Conservation (phyloP, 495 filamentous ascomycete species). For the Xylaria longipes region DNA sequence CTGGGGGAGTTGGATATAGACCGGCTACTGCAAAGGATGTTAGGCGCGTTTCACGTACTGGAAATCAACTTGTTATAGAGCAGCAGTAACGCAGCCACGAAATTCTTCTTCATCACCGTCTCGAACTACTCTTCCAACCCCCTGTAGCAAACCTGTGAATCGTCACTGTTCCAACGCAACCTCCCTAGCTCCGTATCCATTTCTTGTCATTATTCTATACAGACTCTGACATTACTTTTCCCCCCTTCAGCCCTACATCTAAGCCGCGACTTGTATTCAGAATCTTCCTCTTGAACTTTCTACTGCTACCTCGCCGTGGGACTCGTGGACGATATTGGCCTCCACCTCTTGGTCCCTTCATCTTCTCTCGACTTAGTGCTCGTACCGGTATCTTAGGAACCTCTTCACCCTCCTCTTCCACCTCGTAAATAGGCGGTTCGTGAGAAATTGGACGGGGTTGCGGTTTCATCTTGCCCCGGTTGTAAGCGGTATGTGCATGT, state of each 20-base stretch:
- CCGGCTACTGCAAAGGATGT: neutral
- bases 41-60: neutral
- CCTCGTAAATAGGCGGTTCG: neutral
- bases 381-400: neutral
- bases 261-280: neutral
- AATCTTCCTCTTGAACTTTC: neutral
- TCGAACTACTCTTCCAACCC: neutral
- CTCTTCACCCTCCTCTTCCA: neutral
- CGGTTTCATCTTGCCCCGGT: neutral
- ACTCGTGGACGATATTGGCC: neutral
- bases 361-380: neutral
- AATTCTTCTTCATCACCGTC: neutral
- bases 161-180: neutral
- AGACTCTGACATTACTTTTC: neutral
- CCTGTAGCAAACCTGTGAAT: neutral
- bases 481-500: no score
- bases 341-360: neutral
- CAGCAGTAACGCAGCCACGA: neutral
- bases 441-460: neutral
- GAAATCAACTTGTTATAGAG: neutral
- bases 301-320: neutral
- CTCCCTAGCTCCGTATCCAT: neutral
- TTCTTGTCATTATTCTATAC: neutral
- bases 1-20: neutral
- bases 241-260: neutral